A percentile compares a stretch with the other conserved stretches of the same genome.
Conservation (phyloP, 2,329 filamentous ascomycete genomes). For the Pyrenophora graminea region DNA sequence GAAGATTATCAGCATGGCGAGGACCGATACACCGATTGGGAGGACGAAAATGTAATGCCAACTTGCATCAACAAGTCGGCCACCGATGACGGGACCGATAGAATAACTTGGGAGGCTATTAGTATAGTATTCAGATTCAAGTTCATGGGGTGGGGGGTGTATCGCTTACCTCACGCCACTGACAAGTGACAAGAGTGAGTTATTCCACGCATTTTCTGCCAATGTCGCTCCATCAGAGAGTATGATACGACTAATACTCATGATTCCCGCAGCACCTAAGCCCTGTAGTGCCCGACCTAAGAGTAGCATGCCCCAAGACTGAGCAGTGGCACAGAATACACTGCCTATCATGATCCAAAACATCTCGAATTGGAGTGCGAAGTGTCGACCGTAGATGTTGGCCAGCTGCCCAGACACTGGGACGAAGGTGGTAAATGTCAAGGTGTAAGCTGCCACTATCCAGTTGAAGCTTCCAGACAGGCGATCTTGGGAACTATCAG, state of each 20-base stretch:
- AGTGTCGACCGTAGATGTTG: conserved; percentile 68
- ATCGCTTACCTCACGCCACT: conserved; percentile 54
- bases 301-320: conserved; percentile 63
- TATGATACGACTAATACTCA: conserved; percentile 65
- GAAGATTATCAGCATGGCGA: conserved; percentile 59
- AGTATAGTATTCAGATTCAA: background rate
- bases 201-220: conserved; percentile 76
- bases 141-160: background rate
- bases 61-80: conserved; percentile 57
- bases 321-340: conserved; percentile 63
- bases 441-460: conserved; percentile 71
- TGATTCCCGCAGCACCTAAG: conserved; percentile 63
- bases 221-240: conserved; percentile 66
- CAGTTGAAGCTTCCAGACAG: conserved; percentile 60
- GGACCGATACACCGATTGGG: conserved; percentile 39
- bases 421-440: conserved; percentile 69
- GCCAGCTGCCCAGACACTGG: conserved; percentile 68
- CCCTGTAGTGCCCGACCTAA: conserved; percentile 68
- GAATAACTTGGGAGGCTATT: conserved; percentile 61
- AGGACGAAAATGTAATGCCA: conserved; percentile 73
- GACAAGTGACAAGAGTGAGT: conserved; percentile 65
- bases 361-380: conserved; percentile 61
- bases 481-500: conserved; percentile 48
- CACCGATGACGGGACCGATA: conserved; percentile 66
- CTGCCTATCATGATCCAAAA: conserved; percentile 60